Base-by-base conservation (phyloP, 148 eudicot species). In the Camellia sinensis region DNA sequence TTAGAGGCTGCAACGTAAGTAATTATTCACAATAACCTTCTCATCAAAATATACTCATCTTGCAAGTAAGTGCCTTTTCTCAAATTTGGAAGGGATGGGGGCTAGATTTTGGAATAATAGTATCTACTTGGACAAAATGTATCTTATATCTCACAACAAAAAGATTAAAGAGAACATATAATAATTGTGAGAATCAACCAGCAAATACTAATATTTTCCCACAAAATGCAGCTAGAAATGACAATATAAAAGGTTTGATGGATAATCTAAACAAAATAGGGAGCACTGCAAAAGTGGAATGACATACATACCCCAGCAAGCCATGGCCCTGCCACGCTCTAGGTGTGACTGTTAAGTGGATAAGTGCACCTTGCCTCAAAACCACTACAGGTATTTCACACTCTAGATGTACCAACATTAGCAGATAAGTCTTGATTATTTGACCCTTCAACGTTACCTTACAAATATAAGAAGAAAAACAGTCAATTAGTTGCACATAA, bases 301-400 rank as follows among this genome's bases (percentile, higher is more conserved):
- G 4, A 57, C 19, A 53, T 81, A 86, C 92, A 71, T 93, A 96
- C 98, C 99, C 99, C 69, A 96, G 83, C 69, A 92, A 82, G 61
- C 99, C 99, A 21, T 92, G 91, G 68, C 99, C 99, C 43, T 87
- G 79, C 99, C 99, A 96, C 77, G 89, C 71, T 91, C 98, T 90
- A 65, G 99, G 99, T 41, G 92, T 96, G 66, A 96, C 83, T 37
- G 87, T 81, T 65, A 93, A 68, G 88, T 82, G 89, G 60, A 87
- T 64, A 10, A 75, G 73, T 65, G 87, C 85, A 85, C 97, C 98
- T 80, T 92, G 98, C 92, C 99, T 96, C 85, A 89, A 71, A 52
- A 92, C 78, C 43, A 87, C 80, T 70, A 93, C 83, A 61, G 94
- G 61, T 54, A 90, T 63, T 29, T 86, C 86, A 82, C n/a, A n/a